These are phyloP conservation scores for Scheffersomyces ergatensis DNA, from an alignment of 805 yeast genomes.

Conservation along the genomic window DNA sequence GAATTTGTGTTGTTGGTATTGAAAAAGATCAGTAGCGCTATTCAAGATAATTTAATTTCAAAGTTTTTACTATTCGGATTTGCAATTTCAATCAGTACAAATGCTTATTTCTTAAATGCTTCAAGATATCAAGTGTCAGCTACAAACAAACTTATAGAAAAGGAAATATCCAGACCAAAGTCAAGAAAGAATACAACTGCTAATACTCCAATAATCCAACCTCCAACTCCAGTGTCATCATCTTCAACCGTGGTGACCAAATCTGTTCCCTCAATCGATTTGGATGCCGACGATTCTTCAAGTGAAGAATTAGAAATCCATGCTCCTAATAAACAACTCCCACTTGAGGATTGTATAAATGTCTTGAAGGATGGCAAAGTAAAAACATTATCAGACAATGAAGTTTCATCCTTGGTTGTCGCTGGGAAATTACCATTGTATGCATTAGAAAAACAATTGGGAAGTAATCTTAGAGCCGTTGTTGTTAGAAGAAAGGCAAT, in stretches of 20 bases:
- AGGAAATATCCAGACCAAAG: conserved; percentile 34
- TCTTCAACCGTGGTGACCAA: not conserved
- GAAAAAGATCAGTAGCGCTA: conserved; percentile 60
- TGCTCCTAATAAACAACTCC: conserved; percentile 27
- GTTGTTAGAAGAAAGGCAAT: conserved; percentile 90
- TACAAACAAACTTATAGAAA: conserved; percentile 36
- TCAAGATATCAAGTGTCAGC: conserved; percentile 64
- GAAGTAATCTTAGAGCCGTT: conserved; percentile 90
- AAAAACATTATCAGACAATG: conserved; percentile 63
- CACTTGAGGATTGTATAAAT: conserved; percentile 63
- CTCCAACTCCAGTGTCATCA: conserved; percentile 1
- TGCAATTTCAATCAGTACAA: conserved; percentile 73
- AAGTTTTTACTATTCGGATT: conserved; percentile 73
- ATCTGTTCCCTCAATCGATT: not conserved
- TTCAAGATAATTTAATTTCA: conserved; percentile 77
- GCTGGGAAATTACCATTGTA: conserved; percentile 84
- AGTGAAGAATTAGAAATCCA: conserved; percentile 29
- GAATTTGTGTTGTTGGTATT: conserved; percentile 53
- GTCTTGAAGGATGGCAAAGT: conserved; percentile 71
- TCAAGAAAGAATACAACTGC: conserved; percentile 4
- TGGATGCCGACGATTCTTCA: conserved; percentile 16
- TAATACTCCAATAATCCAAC: conserved; percentile 5
- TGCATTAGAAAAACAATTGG: conserved; percentile 90
- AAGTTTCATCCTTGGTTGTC: conserved; percentile 68
- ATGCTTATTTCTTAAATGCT: conserved; percentile 81